A percentile compares a stretch with the other conserved stretches of the same genome.
Evolutionary conservation across 768 basidiomycete genomes (phyloP).

Genomic region (Termitomyces eurrhizus): DNA sequence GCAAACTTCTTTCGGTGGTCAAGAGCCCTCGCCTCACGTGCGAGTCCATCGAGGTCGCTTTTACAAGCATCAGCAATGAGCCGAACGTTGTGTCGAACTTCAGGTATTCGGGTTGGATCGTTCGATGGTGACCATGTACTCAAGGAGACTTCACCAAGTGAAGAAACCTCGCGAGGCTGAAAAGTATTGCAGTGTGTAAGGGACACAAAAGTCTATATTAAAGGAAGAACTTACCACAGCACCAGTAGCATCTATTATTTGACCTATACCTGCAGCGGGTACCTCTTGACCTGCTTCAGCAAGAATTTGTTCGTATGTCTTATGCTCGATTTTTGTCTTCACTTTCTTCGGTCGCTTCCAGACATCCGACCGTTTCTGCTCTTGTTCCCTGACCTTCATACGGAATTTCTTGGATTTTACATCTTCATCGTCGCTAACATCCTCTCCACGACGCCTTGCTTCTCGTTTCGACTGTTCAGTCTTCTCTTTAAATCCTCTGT

Average conservation of each 20-base stretch:
- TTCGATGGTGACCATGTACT: constrained; percentile 84
- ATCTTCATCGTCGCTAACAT: constrained; percentile 71
- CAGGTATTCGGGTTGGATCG: constrained; percentile 87
- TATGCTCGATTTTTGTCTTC: constrained; percentile 86
- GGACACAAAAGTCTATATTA: not conserved
- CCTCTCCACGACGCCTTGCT: constrained; percentile 69
- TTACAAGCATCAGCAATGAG: constrained; percentile 83
- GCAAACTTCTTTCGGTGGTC: constrained; percentile 77
- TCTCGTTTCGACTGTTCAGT: constrained; percentile 82
- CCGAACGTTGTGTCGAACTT: constrained; percentile 93
- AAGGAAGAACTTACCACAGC: constrained; percentile 60
- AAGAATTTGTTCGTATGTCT: constrained; percentile 95
- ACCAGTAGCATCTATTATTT: constrained; percentile 93
- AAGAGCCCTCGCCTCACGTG: constrained; percentile 82
- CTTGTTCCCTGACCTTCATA: constrained; percentile 51
- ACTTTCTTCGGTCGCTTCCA: constrained; percentile 88
- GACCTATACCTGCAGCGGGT: constrained; percentile 58
- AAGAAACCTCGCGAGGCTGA: constrained; percentile 84
- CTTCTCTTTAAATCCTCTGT: constrained; percentile 84
- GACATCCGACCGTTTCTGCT: constrained; percentile 63
- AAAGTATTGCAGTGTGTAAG: constrained; percentile 8
- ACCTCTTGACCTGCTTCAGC: constrained; percentile 75
- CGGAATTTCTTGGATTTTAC: constrained; percentile 42
- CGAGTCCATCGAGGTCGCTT: constrained; percentile 82
- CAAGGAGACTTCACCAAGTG: constrained; percentile 71